Percentiles rank a stretch among this genome's conserved stretches.
These are phyloP conservation scores for Plasmopara muralis DNA, from an alignment of 352 stramenopile species.

Conservation along the genomic window DNA sequence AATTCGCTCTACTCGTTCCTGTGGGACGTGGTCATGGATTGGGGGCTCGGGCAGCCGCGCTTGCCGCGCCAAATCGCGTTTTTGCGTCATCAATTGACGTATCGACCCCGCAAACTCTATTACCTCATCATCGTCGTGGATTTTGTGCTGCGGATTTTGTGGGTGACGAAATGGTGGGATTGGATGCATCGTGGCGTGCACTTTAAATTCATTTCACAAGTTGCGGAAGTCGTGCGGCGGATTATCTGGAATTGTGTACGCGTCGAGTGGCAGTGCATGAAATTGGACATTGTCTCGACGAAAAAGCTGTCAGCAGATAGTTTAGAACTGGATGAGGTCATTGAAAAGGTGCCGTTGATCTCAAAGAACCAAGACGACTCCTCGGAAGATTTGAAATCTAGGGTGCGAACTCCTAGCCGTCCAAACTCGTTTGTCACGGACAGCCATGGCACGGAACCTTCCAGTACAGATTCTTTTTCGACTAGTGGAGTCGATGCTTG, in stretches of 20 bases:
- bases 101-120: constrained; percentile 70
- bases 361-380: constrained; percentile 30
- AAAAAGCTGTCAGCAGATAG: constrained; percentile 54
- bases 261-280: constrained; percentile 90
- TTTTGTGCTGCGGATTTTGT: constrained; percentile 92
- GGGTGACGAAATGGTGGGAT: constrained; percentile 88
- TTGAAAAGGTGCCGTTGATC: constrained; percentile 51
- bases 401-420: constrained; percentile 15
- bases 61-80: constrained; percentile 35
- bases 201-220: constrained; percentile 78
- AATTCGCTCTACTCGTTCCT: constrained; percentile 95
- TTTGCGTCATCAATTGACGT: constrained; percentile 65
- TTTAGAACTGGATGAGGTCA: constrained; percentile 36
- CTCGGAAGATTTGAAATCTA: constrained; percentile 9
- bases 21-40: constrained; percentile 98
- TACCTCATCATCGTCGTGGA: constrained; percentile 90
- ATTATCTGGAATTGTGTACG: constrained; percentile 92
- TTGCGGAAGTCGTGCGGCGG: constrained; percentile 89
- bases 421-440: constrained; percentile 17
- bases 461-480: constrained; percentile 10
- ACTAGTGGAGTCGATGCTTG: not conserved
- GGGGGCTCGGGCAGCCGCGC: constrained; percentile 82
- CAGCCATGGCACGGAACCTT: constrained; percentile 16
- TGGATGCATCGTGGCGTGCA: constrained; percentile 70
- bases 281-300: constrained; percentile 52